A percentile compares a stretch with the other conserved stretches of the same genome.
phyloP scores from a whole-genome alignment of 106 monocot genomes.

The Allium cepa region DNA sequence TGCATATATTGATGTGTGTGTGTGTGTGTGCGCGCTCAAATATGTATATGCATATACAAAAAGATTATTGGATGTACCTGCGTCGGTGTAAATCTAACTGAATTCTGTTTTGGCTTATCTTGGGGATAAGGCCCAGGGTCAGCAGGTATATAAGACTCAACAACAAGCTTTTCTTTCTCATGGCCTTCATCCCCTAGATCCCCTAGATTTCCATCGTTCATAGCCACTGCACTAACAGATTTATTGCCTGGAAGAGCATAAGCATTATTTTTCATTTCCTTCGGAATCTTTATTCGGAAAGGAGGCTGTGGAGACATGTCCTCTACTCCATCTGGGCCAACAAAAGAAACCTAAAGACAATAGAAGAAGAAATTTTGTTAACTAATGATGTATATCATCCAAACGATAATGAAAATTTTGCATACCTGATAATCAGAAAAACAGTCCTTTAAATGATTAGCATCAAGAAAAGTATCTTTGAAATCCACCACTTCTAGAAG shows the following conservation, averaged over 20 bases:
- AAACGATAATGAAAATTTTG: background rate
- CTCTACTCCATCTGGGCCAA: slow-evolving; percentile 45
- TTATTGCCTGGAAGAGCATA: slow-evolving; percentile 82
- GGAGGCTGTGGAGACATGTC: slow-evolving; percentile 59
- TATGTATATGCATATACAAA: too few species aligned
- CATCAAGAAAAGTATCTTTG: slow-evolving; percentile 98
- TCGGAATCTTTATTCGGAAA: slow-evolving; percentile 73
- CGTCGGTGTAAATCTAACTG: slow-evolving; percentile 94
- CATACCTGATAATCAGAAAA: slow-evolving; percentile 76
- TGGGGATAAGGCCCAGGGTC: slow-evolving; percentile 99
- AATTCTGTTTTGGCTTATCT: slow-evolving; percentile 90
- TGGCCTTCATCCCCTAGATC: slow-evolving; percentile 11
- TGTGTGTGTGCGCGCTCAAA: too few species aligned
- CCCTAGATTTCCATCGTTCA: slow-evolving; percentile 14
- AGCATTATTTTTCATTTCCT: slow-evolving; percentile 43
- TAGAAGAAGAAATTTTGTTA: background rate
- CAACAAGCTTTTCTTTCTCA: slow-evolving; percentile 55
- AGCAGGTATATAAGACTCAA: slow-evolving; percentile 83
- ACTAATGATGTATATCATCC: background rate
- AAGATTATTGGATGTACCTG: slow-evolving; percentile 39
- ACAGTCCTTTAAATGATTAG: slow-evolving; percentile 67
- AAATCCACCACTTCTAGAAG: slow-evolving; percentile 88
- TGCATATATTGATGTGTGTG: too few species aligned
- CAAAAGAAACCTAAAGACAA: slow-evolving; percentile 67
- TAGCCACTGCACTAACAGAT: slow-evolving; percentile 1